Evolutionary conservation across 208 protist genomes (phyloP).

Genomic region (Crithidia expoeki): DNA sequence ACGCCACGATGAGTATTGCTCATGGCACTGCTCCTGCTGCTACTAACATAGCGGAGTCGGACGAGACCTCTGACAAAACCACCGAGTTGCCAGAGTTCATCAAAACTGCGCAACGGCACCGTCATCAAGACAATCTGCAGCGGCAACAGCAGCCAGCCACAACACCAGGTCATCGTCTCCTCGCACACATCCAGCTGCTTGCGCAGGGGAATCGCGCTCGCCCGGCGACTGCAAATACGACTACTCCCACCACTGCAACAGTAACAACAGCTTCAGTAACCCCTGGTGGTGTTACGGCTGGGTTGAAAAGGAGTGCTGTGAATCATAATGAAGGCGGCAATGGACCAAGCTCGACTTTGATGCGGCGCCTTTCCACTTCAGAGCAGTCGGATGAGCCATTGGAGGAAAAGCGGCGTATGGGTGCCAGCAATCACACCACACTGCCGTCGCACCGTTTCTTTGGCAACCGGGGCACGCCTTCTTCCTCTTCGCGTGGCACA

Average conservation of each 20-base stretch:
- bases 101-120: conserved; percentile 24
- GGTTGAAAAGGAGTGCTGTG: too few relatives aligned
- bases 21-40: too few relatives aligned
- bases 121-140: background rate
- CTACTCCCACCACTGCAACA: background rate
- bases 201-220: conserved; percentile 18
- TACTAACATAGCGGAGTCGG: background rate
- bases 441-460: background rate
- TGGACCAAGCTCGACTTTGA: too few relatives aligned
- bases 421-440: too few relatives aligned
- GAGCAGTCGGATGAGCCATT: background rate
- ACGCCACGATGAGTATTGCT: too few relatives aligned
- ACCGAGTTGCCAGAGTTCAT: conserved; percentile 10
- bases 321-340: too few relatives aligned
- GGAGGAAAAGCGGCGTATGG: background rate
- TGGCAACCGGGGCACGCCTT: background rate
- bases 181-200: conserved; percentile 23
- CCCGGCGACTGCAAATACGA: background rate
- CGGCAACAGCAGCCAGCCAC: background rate
- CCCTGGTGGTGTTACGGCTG: background rate
- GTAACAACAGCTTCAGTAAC: background rate
- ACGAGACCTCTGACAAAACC: conserved; percentile 5
- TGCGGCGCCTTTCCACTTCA: conserved; percentile 1
- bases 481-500: too few relatives aligned
- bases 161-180: conserved; percentile 7